Evolutionary conservation across 2,329 filamentous ascomycete genomes (phyloP), one percentile per base, ranked within the genome.

Genomic region (Diaporthe eres): DNA sequence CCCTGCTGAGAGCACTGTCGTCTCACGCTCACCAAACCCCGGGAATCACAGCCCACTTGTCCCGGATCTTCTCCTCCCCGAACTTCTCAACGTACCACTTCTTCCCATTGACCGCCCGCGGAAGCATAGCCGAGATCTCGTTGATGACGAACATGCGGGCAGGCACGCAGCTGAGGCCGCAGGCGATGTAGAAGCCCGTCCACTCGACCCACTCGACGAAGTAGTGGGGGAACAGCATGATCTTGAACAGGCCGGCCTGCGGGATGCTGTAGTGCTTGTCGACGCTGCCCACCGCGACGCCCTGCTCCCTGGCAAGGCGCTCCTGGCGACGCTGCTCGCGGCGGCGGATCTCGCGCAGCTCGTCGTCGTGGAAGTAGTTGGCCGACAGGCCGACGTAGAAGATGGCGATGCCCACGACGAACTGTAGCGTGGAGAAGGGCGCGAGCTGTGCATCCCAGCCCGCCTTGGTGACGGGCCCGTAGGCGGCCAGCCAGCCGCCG

Each of bases 201-300:
- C 97, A 99, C 88, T 99, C 97, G 72, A 98, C 83, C 97, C 97
- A 99, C 86, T 99, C 97, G 82, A 93, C 94, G n/a, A 98, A 88
- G 84, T 98, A 99, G 83, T 99, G 97, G 79, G 97, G 95, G 84
- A 93, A 98, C 76, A 98, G 88, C 82, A 98, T 90, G 80, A 92
- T 93, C 78, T 90, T 88, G 85, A 98, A 99, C 68, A 98, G 85
- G 0, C 96, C 95, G 70, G 93, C 93, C 81, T 94, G 88, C 0
- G 97, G 97, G 71, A 99, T 90, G 85, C 94, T 92, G 83, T 98
- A 98, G 77, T 97, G 91, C 85, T 97, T 98, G 61, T 94, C 90
- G 77, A 94, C 92, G 76, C 88, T 85, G 75, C 74, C 77, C 78
- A 79, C 17, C 79, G 79, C 58, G 79, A 78, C 12, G 71, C 83